These are phyloP conservation scores for Reutealis trisperma DNA, from an alignment of 345 rosid species.

Conservation along the genomic window DNA sequence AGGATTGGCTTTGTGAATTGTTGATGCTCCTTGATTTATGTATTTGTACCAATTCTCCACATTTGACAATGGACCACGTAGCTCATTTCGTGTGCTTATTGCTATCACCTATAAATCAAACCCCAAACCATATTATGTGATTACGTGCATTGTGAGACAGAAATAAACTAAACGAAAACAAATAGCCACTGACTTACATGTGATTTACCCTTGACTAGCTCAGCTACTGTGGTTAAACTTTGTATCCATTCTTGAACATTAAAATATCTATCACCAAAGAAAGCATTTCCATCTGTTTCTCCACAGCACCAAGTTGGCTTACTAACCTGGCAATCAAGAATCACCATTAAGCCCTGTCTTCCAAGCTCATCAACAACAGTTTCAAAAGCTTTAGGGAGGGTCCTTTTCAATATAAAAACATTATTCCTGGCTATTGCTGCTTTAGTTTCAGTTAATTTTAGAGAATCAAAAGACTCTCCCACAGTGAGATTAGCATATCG, in stretches of 20 bases:
- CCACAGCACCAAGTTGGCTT: conserved; percentile 19
- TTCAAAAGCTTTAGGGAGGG: conserved; percentile 27
- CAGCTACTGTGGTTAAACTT: conserved; percentile 12
- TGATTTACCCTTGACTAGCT: neutral
- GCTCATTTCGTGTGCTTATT: conserved; percentile 19
- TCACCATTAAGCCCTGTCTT: conserved; percentile 12
- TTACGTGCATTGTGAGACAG: too few species aligned
- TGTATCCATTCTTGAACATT: conserved; percentile 8
- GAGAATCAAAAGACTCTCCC: conserved; percentile 17
- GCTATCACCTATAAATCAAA: conserved; percentile 7
- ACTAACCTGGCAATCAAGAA: conserved; percentile 25
- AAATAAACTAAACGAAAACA: too few species aligned
- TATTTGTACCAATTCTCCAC: conserved; percentile 12
- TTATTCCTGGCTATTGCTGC: conserved; percentile 30
- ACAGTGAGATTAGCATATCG: conserved; percentile 4
- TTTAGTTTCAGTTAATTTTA: conserved; percentile 17
- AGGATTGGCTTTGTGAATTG: conserved; percentile 22
- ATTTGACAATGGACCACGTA: conserved; percentile 13
- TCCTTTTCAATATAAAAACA: conserved; percentile 24
- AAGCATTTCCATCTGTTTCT: conserved; percentile 15
- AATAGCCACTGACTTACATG: neutral
- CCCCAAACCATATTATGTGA: too few species aligned
- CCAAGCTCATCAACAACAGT: conserved; percentile 33
- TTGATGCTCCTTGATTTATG: conserved; percentile 3
- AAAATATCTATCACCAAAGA: conserved; percentile 17